Evolutionary conservation across 805 yeast species (phyloP), one percentile per base, ranked within the genome.

Genomic region (Hanseniaspora opuntiae): DNA sequence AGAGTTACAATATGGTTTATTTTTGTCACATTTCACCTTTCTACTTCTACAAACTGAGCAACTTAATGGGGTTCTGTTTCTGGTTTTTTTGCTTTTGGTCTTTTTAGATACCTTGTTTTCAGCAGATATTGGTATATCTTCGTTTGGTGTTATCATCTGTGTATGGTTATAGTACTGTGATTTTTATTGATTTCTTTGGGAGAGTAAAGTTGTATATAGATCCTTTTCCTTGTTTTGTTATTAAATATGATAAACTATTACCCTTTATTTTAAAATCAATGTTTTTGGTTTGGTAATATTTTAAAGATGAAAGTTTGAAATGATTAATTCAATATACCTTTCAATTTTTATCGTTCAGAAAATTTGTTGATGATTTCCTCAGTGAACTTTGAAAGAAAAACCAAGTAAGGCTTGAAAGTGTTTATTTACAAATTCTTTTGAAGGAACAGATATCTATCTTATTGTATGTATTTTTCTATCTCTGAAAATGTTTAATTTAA

Each of bases 1-100:
- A 54, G 75, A 77, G 9, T 75, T 68, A 62, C 82, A 77, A 49
- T 75, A 77, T 0, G 82, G 82, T 57, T 77, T 71, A 45, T 70
- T 69, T 56, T 72, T 70, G 58, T 72, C 75, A 64, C 77, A 73
- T 47, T 73, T 74, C 16, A 76, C 77, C 57, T 76, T 76, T 53
- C 77, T 63, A 59, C 72, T 67, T 55, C 77, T 68, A 59, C 81
- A 76, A 44, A 70, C 71, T 0, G 74, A 70, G 56, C 75, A 72
- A 56, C 73, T 69, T 45, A 74, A 65, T 4, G 78, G 74, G 4
- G 71, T 72, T 59, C 79, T 68, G 60, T 75, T 74, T 58, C 79
- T 66, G 56, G 67, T 71, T 55, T 71, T 63, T 52, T 63, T 67
- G 16, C 17, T 28, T 17, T 12, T 44, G 10, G 32, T 36, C 4